Evolutionary conservation across 2,329 filamentous ascomycete genomes (phyloP), one percentile per base, ranked within the genome.

Genomic region (Stachybotrys chartarum): DNA sequence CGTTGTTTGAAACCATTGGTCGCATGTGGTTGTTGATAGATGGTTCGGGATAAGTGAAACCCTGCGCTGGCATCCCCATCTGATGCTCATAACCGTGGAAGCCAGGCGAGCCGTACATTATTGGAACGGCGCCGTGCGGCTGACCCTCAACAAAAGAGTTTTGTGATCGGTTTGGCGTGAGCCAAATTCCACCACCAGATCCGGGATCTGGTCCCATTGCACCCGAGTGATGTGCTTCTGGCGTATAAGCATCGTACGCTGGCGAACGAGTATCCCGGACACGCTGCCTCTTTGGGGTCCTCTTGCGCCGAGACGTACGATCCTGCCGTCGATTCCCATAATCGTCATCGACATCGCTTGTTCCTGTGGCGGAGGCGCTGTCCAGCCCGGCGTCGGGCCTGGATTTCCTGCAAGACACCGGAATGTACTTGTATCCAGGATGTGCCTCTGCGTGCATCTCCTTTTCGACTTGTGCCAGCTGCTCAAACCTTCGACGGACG

Each of bases 341-440:
- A 10, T 10, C 35, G 3, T 42, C 35, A 10, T 42, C 35, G 14
- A 14, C 5, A 42, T 42, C 35, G 14, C 35, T 42, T 14, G 10
- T 14, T 10, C 35, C 35, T 14, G 35, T 10, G 35, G 14, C 35
- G 35, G 35, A 42, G 35, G 10, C 35, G 35, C 8, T 42, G 35
- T 42, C 35, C 35, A 14, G 10, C 10, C 35, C 14, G 14, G 35
- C 35, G 14, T 6, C 35, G 10, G 8, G 35, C 35, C 14, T 42
- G 5, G 35, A 42, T 42, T 42, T 42, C 14, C 35, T 10, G 35
- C 35, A 42, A 10, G 35, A 42, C 10, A 42, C 35, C 14, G 93
- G 93, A 2, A 89, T 88, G 74, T 97, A 99, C 72, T 96, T 97
- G 78, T 97, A 99, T 47, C 85, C 84, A 0, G 94, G 94, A 62